Percentiles rank a stretch among this genome's conserved stretches.
These are phyloP conservation scores for Triticum dicoccoides DNA, from an alignment of 176 grass and related monocot genomes.

Conservation along the genomic window DNA sequence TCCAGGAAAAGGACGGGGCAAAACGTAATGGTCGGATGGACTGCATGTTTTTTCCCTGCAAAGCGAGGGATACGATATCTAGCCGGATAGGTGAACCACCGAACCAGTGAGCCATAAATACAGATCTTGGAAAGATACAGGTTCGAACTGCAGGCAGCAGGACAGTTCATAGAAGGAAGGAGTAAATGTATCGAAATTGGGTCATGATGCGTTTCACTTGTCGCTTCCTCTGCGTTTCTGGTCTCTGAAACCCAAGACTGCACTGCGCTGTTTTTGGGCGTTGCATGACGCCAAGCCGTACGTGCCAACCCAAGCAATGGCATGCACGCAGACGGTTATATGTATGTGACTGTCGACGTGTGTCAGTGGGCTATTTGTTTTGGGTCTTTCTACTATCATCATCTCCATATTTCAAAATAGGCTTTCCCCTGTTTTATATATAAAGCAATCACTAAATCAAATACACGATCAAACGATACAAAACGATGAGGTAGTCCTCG, in stretches of 20 bases:
- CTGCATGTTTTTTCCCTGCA: neutral
- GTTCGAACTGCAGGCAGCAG: neutral
- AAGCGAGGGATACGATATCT: neutral
- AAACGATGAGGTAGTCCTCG: too few relatives aligned
- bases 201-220: slow-evolving; percentile 34
- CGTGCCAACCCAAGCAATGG: neutral
- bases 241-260: slow-evolving; percentile 35
- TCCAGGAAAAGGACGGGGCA: neutral
- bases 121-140: neutral
- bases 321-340: neutral
- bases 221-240: slow-evolving; percentile 11
- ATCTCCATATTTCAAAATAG: too few relatives aligned
- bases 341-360: neutral
- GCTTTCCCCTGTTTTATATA: too few relatives aligned
- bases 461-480: too few relatives aligned
- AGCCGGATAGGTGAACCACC: neutral
- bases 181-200: slow-evolving; percentile 29
- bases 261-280: neutral
- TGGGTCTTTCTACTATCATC: too few relatives aligned
- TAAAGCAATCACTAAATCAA: too few relatives aligned
- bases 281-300: slow-evolving; percentile 19
- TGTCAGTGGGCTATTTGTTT: neutral
- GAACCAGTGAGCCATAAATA: neutral
- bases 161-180: slow-evolving; percentile 13
- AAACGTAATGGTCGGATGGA: slow-evolving; percentile 6